A percentile compares a stretch with the other conserved stretches of the same genome.
phyloP scores from a whole-genome alignment of 371 early-diverging fungal species.

The Phascolomyces articulosus region DNA sequence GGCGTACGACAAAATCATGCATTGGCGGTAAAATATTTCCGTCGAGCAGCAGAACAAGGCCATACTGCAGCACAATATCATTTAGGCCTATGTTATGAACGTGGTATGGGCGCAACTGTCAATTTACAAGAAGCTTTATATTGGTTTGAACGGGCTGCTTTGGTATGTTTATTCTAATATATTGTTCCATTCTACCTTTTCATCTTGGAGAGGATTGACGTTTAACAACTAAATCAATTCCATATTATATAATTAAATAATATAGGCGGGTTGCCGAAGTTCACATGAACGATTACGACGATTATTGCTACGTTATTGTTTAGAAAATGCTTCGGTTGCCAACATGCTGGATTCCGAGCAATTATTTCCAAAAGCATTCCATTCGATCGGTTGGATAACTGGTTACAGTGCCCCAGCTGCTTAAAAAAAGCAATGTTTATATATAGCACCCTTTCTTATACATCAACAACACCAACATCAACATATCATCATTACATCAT shows the following conservation, averaged over 20 bases:
- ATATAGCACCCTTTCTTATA: too few species aligned
- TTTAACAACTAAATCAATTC: too few species aligned
- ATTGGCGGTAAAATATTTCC: conserved; percentile 63
- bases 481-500: too few species aligned
- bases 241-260: background rate
- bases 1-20: conserved; percentile 64
- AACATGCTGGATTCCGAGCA: background rate
- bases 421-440: background rate
- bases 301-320: conserved; percentile 53
- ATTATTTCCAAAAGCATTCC: conserved; percentile 6
- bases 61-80: conserved; percentile 68
- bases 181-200: too few species aligned
- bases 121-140: conserved; percentile 62
- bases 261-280: conserved; percentile 51
- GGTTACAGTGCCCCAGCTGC: conserved; percentile 25
- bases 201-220: conserved; percentile 13
- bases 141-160: conserved; percentile 80
- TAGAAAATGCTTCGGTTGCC: conserved; percentile 35
- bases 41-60: conserved; percentile 64
- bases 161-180: conserved; percentile 19
- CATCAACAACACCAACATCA: too few species aligned
- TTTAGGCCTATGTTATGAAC: conserved; percentile 69
- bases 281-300: conserved; percentile 60
- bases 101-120: conserved; percentile 67
- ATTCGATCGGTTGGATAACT: conserved; percentile 14